phyloP scores from a whole-genome alignment of 345 rosid species.

The Draba incana region DNA sequence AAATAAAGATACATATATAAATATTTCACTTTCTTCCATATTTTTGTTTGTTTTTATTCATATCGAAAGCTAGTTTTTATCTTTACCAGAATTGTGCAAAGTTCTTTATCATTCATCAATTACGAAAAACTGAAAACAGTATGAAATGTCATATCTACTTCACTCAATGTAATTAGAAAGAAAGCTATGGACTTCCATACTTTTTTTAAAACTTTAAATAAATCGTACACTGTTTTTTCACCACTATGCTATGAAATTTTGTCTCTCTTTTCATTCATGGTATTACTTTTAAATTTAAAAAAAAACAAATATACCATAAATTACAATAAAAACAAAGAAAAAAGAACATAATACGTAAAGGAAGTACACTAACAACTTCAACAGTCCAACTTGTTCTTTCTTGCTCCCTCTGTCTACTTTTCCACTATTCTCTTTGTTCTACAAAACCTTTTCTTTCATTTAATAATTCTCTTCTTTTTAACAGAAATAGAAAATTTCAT shows the following conservation, averaged over 20 bases:
- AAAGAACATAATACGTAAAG: conserved; percentile 33
- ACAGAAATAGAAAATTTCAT: neutral
- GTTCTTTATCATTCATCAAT: conserved; percentile 23
- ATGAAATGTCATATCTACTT: conserved; percentile 30
- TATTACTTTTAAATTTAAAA: conserved; percentile 4
- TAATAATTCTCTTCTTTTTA: neutral
- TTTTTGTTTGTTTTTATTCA: conserved; percentile 6
- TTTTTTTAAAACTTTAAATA: neutral
- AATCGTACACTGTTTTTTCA: neutral
- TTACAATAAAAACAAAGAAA: conserved; percentile 32
- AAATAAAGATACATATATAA: neutral
- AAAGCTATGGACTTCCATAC: conserved; percentile 32
- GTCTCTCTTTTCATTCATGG: conserved; percentile 3
- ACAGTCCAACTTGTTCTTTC: conserved; percentile 27
- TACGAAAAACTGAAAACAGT: conserved; percentile 28
- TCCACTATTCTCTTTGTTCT: conserved; percentile 32
- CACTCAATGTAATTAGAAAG: conserved; percentile 23
- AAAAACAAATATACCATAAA: conserved; percentile 4
- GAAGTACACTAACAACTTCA: conserved; percentile 41
- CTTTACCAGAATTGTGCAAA: conserved; percentile 23
- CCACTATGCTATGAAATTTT: conserved; percentile 3
- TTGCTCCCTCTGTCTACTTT: conserved; percentile 28
- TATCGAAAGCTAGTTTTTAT: conserved; percentile 19
- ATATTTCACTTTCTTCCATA: neutral
- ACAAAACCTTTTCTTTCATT: conserved; percentile 14